These are phyloP conservation scores for Thielaviopsis punctulata DNA, from an alignment of 2,329 filamentous ascomycete species.

Conservation along the genomic window DNA sequence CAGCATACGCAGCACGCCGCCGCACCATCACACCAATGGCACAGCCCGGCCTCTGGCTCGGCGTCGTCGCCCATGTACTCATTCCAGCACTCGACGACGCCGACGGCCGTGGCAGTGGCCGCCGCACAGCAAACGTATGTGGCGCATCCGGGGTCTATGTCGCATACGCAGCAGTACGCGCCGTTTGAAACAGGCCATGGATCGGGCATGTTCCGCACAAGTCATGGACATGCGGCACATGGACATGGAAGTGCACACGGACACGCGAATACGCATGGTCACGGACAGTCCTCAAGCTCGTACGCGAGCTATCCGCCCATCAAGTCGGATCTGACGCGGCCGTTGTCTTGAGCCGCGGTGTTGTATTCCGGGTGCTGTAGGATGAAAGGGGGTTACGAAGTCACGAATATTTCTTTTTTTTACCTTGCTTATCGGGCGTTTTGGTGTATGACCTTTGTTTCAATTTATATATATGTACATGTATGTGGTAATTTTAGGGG, in stretches of 20 bases:
- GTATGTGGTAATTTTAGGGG: no score
- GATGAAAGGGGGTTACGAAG: neutral
- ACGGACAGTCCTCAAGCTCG: neutral
- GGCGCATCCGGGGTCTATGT: no score
- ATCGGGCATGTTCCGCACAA: neutral
- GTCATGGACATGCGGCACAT: neutral
- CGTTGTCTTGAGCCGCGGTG: neutral
- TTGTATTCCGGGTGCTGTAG: no score
- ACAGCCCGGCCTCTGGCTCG: neutral
- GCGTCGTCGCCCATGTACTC: neutral
- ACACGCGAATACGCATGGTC: neutral
- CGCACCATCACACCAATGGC: neutral
- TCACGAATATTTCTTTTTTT: slow-evolving; percentile 17
- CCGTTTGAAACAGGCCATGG: neutral
- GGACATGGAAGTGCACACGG: neutral
- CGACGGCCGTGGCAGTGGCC: neutral
- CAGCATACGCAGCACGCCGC: neutral
- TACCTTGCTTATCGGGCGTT: no score
- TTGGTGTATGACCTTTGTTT: no score
- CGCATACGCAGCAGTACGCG: neutral
- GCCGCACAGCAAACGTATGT: neutral
- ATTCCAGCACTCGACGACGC: neutral
- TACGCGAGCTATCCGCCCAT: neutral
- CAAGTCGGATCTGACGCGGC: neutral
- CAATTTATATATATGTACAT: no score